These are phyloP conservation scores for Ceratocystis cacaofunesta DNA, from an alignment of 2,329 filamentous ascomycete genomes.

Conservation along the genomic window DNA sequence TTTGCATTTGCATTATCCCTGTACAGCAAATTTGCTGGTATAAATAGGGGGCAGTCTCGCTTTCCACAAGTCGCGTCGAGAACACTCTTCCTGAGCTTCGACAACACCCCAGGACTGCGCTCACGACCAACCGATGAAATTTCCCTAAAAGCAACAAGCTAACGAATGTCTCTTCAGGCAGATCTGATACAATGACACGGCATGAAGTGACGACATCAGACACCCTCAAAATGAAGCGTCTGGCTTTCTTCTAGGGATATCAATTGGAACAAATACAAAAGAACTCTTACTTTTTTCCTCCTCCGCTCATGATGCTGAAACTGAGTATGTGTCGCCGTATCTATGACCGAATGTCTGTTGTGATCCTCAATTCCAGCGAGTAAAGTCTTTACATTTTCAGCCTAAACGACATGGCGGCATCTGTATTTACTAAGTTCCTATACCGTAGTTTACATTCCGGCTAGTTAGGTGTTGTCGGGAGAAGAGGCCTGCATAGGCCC, in stretches of 20 bases:
- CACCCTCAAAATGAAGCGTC: conserved; percentile 16
- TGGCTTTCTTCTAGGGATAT: conserved; percentile 17
- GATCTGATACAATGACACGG: conserved; percentile 17
- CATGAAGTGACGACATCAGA: conserved; percentile 17
- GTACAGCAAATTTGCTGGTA: not conserved
- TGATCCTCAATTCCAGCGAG: not conserved
- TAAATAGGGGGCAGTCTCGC: conserved; percentile 11
- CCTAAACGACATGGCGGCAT: not conserved
- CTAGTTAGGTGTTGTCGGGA: conserved; percentile 41
- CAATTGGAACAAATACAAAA: conserved; percentile 17
- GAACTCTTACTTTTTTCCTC: conserved; percentile 12
- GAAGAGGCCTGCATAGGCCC: conserved; percentile 24
- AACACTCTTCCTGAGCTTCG: not conserved
- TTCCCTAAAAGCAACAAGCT: conserved; percentile 6
- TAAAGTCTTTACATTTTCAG: not conserved
- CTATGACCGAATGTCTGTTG: not conserved
- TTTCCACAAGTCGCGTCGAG: not conserved
- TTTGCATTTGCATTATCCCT: conserved; percentile 2
- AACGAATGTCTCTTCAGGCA: conserved; percentile 14
- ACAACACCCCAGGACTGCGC: not conserved
- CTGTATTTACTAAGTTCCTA: not conserved
- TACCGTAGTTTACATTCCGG: conserved; percentile 25
- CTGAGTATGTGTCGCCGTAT: not conserved
- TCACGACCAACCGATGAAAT: not conserved
- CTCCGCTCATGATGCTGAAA: not conserved